Base-by-base conservation (phyloP, 768 basidiomycete genomes). In the Daedalea quercina region DNA sequence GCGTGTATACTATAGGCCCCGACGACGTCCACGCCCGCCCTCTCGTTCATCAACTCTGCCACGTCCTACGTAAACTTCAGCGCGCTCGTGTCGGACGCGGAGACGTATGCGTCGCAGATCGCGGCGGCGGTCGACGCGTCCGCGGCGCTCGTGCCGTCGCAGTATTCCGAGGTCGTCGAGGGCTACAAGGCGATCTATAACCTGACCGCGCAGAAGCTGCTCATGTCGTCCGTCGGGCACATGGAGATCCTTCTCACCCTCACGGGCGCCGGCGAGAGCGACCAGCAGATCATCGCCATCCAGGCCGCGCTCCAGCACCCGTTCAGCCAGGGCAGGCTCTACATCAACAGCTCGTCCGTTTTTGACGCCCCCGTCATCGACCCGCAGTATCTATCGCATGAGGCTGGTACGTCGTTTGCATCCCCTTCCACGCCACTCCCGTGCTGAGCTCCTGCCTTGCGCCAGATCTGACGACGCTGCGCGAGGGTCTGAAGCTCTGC, bases 221-320 rank as follows among this genome's bases (percentile, higher is more conserved):
- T 76, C 49, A 60, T 67, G 7, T 66, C 69, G 7, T 64, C 66
- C 19, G 70, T 78, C 47, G 83, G 78, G 0, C 73, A 80, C 52
- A 67, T 84, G 24, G 85, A 87, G 65, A 67, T 87, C 20, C 67
- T 87, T 34, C 61, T 78, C 48, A 62, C 67, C 13, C 65, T 75
- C 53, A 76, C 72, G 1, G 72, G 72, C 11, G 67, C 63, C 22
- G 53, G 54, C 1, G 56, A 63, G 71, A 60, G 74, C 63, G 58
- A 69, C 69, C 46, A 76, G 61, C 60, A 64, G 52, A 68, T 65
- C 23, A 68, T 85, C 44, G 72, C 73, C 3, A 73, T 89, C 50
- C 86, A 88, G 61, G 78, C 80, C 6, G 85, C 81, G 0, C 63
- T 85, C 12, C 85, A 87, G 63, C 81, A 81, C 59, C 81, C 84